These are phyloP conservation scores for Wickerhamomyces xylosicus DNA, from an alignment of 805 yeast genomes.

Conservation along the genomic window DNA sequence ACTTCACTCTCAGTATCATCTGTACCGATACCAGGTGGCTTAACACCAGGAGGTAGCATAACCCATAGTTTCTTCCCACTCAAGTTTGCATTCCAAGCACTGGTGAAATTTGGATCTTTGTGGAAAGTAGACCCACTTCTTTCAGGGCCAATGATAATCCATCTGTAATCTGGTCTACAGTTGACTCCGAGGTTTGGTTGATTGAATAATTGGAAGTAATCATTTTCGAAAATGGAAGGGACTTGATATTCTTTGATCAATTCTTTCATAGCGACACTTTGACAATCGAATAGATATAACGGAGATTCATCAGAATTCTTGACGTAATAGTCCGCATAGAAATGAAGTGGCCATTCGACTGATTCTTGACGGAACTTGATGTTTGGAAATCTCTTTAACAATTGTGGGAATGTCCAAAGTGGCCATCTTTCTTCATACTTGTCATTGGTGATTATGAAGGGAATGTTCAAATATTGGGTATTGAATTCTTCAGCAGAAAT, in stretches of 20 bases:
- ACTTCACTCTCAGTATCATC: conserved; percentile 77
- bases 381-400: conserved; percentile 44
- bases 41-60: conserved; percentile 68
- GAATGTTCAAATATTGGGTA: conserved; percentile 35
- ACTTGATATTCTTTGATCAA: conserved; percentile 40
- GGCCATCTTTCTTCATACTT: conserved; percentile 42
- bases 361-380: conserved; percentile 75
- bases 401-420: conserved; percentile 42
- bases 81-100: conserved; percentile 82
- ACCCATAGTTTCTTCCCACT: conserved; percentile 78
- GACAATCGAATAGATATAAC: conserved; percentile 76
- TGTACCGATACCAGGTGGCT: conserved; percentile 82
- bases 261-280: conserved; percentile 52
- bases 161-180: conserved; percentile 83
- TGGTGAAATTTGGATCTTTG: conserved; percentile 84
- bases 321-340: conserved; percentile 51
- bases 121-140: conserved; percentile 86
- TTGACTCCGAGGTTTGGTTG: conserved; percentile 2
- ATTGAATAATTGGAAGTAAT: conserved; percentile 48
- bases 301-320: conserved; percentile 75
- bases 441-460: conserved; percentile 46
- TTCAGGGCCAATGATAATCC: conserved; percentile 81
- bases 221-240: conserved; percentile 48
- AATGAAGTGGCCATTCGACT: conserved; percentile 63
- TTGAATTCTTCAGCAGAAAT: conserved; percentile 39